These are phyloP conservation scores for Naganishia vaughanmartiniae DNA, from an alignment of 768 basidiomycete genomes.

Conservation along the genomic window DNA sequence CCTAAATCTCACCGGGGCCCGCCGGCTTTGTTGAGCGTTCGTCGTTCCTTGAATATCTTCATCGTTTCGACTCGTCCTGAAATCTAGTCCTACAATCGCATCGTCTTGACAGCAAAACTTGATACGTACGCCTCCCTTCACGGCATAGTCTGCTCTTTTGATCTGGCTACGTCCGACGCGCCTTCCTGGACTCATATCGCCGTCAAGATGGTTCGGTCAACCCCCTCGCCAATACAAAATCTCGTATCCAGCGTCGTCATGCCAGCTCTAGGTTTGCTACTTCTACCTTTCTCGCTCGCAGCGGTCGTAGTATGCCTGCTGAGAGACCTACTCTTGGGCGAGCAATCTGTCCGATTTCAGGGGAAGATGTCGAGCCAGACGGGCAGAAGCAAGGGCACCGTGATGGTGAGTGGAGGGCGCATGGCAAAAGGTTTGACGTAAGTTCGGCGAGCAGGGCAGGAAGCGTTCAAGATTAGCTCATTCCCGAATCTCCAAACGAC, in stretches of 20 bases:
- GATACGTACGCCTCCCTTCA: too few species aligned
- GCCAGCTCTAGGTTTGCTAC: conserved; percentile 33
- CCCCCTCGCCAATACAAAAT: conserved; percentile 23
- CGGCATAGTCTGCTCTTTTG: too few species aligned
- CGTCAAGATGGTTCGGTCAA: conserved; percentile 11
- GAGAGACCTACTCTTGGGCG: conserved; percentile 27
- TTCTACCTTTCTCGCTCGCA: conserved; percentile 38
- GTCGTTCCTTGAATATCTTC: too few species aligned
- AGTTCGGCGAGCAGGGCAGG: conserved; percentile 23
- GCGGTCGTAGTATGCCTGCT: conserved; percentile 38
- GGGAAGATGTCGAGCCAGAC: conserved; percentile 13
- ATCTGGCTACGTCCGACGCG: not conserved
- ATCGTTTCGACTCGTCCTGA: too few species aligned
- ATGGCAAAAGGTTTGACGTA: conserved; percentile 48
- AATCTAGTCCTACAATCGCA: too few species aligned
- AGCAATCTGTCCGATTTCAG: conserved; percentile 15
- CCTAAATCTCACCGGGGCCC: too few species aligned
- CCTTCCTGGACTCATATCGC: not conserved
- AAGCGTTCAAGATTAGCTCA: not conserved
- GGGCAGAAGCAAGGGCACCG: conserved; percentile 36
- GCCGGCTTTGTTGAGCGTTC: too few species aligned
- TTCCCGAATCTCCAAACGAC: not conserved
- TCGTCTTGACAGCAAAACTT: too few species aligned
- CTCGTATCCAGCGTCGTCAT: conserved; percentile 30
- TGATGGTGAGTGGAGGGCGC: conserved; percentile 46